phyloP scores from a whole-genome alignment of 306 rosid species.

The Sechiopsis laciniata region DNA sequence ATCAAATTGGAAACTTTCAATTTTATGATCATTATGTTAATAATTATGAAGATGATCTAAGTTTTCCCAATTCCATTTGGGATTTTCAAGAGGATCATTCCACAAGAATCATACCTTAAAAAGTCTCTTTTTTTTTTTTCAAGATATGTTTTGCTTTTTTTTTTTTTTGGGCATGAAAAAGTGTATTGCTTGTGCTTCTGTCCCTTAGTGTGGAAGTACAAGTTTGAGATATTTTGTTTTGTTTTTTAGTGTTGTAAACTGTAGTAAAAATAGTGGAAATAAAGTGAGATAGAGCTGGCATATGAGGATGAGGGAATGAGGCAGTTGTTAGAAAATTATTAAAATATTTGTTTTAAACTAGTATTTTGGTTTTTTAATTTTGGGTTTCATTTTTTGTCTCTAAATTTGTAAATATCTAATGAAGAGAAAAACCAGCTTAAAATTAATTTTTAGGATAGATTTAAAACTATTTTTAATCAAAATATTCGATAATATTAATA shows the following conservation, averaged over 20 bases:
- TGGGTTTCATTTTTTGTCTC: too few relatives aligned
- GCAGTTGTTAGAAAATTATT: neutral
- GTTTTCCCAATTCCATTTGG: conserved; percentile 16
- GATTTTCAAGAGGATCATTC: conserved; percentile 4
- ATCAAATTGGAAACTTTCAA: conserved; percentile 33
- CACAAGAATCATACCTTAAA: neutral
- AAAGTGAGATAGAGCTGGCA: neutral
- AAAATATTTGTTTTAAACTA: too few relatives aligned
- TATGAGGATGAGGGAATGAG: neutral
- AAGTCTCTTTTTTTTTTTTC: neutral
- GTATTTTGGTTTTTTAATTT: too few relatives aligned
- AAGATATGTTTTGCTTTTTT: neutral
- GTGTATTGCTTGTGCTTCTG: neutral
- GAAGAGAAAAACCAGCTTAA: too few relatives aligned
- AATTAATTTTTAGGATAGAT: too few relatives aligned
- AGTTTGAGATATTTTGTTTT: neutral
- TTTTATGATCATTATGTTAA: conserved; percentile 35
- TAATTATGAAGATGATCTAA: conserved; percentile 43
- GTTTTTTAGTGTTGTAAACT: neutral
- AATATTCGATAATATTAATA: too few relatives aligned
- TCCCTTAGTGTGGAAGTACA: neutral
- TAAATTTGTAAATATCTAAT: too few relatives aligned
- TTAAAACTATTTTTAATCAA: too few relatives aligned
- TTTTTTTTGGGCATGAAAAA: neutral
- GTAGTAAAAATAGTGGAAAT: neutral